These are phyloP conservation scores for Kluyveromyces siamensis DNA, from an alignment of 805 yeast species.

Conservation along the genomic window DNA sequence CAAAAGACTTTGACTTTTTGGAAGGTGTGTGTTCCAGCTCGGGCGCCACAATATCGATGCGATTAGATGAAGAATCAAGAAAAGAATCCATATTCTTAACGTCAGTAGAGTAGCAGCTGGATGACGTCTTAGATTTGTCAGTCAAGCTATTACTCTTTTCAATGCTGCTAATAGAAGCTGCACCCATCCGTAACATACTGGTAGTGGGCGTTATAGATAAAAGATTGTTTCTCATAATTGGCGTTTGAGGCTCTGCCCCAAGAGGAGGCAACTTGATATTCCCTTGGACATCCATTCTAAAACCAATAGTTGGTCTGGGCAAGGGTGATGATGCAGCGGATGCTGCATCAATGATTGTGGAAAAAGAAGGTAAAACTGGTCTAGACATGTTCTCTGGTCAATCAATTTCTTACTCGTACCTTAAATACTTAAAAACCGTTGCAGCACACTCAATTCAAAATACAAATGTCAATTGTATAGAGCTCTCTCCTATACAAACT, in stretches of 20 bases:
- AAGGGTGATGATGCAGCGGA: constrained; percentile 1
- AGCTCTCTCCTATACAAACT: no score
- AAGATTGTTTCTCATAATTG: constrained; percentile 1
- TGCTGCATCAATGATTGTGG: constrained; percentile 8
- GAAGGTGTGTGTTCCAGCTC: constrained; percentile 1
- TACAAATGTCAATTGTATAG: no score
- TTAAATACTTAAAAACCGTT: not conserved
- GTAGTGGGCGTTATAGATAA: constrained; percentile 2
- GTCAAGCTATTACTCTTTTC: not conserved
- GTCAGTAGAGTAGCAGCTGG: constrained; percentile 14
- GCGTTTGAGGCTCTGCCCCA: constrained; percentile 1
- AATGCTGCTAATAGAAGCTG: not conserved
- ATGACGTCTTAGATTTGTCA: constrained; percentile 25
- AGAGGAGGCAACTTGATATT: constrained; percentile 25
- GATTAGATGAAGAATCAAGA: not conserved
- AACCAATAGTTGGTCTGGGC: constrained; percentile 2
- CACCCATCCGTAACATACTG: constrained; percentile 1
- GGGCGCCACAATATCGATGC: not conserved
- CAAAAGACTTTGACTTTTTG: not conserved
- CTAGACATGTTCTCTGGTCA: not conserved
- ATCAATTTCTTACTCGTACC: not conserved
- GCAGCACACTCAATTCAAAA: not conserved
- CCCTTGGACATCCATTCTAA: constrained; percentile 20
- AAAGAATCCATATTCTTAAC: constrained; percentile 5
- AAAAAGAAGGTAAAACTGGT: constrained; percentile 17